Conservation (phyloP, 495 filamentous ascomycete genomes). For the Penicillium diatomitis region DNA sequence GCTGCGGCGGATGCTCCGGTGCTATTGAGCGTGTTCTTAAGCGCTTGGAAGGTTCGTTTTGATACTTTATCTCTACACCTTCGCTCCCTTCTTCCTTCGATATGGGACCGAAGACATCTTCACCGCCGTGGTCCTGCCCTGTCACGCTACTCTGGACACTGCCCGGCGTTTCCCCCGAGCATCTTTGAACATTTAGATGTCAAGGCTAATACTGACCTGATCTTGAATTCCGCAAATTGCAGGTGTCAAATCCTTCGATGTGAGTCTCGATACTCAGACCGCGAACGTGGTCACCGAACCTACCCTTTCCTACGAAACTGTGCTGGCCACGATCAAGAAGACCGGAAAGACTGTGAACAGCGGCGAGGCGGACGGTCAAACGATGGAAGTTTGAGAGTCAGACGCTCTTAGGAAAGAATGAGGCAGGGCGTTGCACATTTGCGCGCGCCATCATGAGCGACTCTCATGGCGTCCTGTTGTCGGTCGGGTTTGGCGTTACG, state of each 20-base stretch:
- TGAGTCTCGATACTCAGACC: conserved; percentile 75
- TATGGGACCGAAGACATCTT: neutral
- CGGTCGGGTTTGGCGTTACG: too few species aligned
- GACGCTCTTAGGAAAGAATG: too few species aligned
- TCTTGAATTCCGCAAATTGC: neutral
- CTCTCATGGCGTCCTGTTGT: too few species aligned
- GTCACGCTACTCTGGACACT: neutral
- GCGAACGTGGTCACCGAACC: conserved; percentile 61
- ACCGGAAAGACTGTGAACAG: conserved; percentile 84
- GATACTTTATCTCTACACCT: neutral
- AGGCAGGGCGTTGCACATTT: too few species aligned
- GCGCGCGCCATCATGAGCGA: too few species aligned
- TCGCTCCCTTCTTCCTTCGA: neutral
- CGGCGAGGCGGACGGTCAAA: conserved; percentile 52
- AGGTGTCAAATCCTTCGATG: conserved; percentile 83
- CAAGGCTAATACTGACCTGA: too few species aligned
- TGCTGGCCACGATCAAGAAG: conserved; percentile 85
- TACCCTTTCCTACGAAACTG: conserved; percentile 61
- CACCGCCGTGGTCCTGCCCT: too few species aligned
- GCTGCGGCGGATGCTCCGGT: conserved; percentile 60
- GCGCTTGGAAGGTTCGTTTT: conserved; percentile 69
- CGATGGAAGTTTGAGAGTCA: conserved; percentile 21
- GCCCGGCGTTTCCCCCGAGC: neutral
- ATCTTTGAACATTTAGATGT: neutral
- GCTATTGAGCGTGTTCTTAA: conserved; percentile 88